These are phyloP conservation scores for Lanmaoa rubissima DNA, from an alignment of 768 basidiomycete genomes.

Conservation along the genomic window DNA sequence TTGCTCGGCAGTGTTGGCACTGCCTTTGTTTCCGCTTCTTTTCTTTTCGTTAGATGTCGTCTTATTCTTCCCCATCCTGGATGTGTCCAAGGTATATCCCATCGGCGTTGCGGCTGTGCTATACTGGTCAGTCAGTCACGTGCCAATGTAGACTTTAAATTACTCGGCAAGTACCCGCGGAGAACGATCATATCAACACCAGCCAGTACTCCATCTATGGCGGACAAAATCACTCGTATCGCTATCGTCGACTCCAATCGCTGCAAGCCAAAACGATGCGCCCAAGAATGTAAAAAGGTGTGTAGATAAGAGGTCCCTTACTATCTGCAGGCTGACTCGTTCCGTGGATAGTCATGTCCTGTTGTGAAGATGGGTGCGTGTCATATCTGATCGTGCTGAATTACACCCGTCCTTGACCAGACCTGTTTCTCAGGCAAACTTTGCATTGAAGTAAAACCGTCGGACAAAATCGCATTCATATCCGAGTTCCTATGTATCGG, in stretches of 20 bases:
- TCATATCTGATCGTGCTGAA: constrained; percentile 2
- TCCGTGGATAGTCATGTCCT: constrained; percentile 72
- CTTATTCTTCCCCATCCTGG: constrained; percentile 31
- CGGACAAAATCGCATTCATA: constrained; percentile 98
- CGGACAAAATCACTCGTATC: constrained; percentile 97
- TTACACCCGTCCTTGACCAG: neutral
- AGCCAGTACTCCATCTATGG: constrained; percentile 44
- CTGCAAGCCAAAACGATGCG: constrained; percentile 96
- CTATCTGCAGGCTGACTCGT: constrained; percentile 10
- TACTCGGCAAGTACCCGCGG: neutral
- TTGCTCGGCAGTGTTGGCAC: constrained; percentile 15
- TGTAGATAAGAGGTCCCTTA: constrained; percentile 1
- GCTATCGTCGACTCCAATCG: constrained; percentile 90
- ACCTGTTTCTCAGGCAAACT: constrained; percentile 68
- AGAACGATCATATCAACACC: constrained; percentile 6
- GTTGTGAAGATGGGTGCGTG: constrained; percentile 93
- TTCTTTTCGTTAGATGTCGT: constrained; percentile 24
- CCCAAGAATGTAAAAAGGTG: constrained; percentile 98
- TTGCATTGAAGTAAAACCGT: constrained; percentile 95
- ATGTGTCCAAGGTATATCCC: neutral
- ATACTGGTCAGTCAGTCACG: constrained; percentile 10
- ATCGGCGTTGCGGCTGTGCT: constrained; percentile 5
- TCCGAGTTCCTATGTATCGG: constrained; percentile 99
- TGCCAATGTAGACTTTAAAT: neutral
- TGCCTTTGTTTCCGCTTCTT: constrained; percentile 18